Evolutionary conservation across 148 eudicot species (phyloP).

Genomic region (Polygonum aviculare): DNA sequence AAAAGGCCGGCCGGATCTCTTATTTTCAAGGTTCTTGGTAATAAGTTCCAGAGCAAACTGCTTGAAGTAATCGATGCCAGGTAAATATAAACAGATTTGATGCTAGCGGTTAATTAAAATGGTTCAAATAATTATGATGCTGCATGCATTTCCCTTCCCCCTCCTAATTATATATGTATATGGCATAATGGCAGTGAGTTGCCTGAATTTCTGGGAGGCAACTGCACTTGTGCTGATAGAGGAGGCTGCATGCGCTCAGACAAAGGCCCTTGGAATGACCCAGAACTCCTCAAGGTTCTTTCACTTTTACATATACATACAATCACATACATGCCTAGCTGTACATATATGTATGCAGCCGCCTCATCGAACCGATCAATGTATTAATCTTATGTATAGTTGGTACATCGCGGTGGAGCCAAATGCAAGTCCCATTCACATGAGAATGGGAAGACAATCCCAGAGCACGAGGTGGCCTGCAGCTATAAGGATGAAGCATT

Average conservation of each 20-base stretch:
- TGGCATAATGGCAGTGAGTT: slow-evolving; percentile 44
- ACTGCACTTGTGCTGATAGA: slow-evolving; percentile 68
- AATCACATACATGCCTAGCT: background rate
- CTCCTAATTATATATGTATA: background rate
- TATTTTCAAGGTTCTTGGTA: slow-evolving; percentile 56
- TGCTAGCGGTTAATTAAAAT: no score
- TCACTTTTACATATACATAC: background rate
- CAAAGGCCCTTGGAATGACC: slow-evolving; percentile 92
- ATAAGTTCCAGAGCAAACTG: slow-evolving; percentile 81
- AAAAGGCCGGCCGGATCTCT: background rate
- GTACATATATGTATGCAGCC: no score
- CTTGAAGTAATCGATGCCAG: slow-evolving; percentile 82
- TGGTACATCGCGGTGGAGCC: slow-evolving; percentile 78
- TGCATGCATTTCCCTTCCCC: background rate
- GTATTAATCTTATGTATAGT: slow-evolving; percentile 22
- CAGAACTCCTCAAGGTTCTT: slow-evolving; percentile 61
- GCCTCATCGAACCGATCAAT: no score
- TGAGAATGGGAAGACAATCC: slow-evolving; percentile 50
- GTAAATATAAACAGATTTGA: slow-evolving; percentile 20
- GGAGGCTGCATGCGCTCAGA: slow-evolving; percentile 92
- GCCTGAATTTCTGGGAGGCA: slow-evolving; percentile 85
- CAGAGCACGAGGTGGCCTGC: slow-evolving; percentile 38
- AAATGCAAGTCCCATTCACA: slow-evolving; percentile 42
- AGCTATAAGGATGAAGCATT: slow-evolving; percentile 26
- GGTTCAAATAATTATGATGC: background rate